Evolutionary conservation across 1,284 basidiomycete species (phyloP).

Genomic region (Mycena sp.): DNA sequence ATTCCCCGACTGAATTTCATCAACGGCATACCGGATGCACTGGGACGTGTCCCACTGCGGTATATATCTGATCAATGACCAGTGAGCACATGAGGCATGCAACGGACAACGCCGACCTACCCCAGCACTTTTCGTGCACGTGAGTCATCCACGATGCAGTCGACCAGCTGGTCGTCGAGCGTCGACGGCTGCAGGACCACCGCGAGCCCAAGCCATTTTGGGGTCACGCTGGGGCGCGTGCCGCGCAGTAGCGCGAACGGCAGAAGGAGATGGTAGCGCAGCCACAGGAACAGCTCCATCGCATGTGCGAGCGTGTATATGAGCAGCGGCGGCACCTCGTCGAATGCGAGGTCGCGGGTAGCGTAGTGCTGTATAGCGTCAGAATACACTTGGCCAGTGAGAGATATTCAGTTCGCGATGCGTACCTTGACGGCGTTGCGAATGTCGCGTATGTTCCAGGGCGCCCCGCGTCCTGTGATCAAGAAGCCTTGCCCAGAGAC

Average conservation of each 20-base stretch:
- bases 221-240: slow-evolving; percentile 36
- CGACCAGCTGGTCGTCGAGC: slow-evolving; percentile 40
- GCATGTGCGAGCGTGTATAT: slow-evolving; percentile 43
- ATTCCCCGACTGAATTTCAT: slow-evolving; percentile 42
- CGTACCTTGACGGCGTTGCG: slow-evolving; percentile 43
- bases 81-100: background rate
- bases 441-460: slow-evolving; percentile 41
- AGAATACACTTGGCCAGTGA: background rate
- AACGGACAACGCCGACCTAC: slow-evolving; percentile 30
- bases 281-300: slow-evolving; percentile 41
- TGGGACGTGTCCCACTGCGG: slow-evolving; percentile 45
- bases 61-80: slow-evolving; percentile 35
- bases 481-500: slow-evolving; percentile 44
- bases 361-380: slow-evolving; percentile 38
- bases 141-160: slow-evolving; percentile 45
- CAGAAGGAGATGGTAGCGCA: slow-evolving; percentile 43
- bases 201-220: slow-evolving; percentile 42
- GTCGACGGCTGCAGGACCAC: slow-evolving; percentile 45
- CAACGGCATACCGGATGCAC: slow-evolving; percentile 43
- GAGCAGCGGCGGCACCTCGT: slow-evolving; percentile 40
- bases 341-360: slow-evolving; percentile 35
- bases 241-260: slow-evolving; percentile 33
- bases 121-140: slow-evolving; percentile 44
- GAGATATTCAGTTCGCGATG: background rate
- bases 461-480: slow-evolving; percentile 42